Conservation (phyloP, 345 rosid genomes). For the Diplotaxis tenuifolia region DNA sequence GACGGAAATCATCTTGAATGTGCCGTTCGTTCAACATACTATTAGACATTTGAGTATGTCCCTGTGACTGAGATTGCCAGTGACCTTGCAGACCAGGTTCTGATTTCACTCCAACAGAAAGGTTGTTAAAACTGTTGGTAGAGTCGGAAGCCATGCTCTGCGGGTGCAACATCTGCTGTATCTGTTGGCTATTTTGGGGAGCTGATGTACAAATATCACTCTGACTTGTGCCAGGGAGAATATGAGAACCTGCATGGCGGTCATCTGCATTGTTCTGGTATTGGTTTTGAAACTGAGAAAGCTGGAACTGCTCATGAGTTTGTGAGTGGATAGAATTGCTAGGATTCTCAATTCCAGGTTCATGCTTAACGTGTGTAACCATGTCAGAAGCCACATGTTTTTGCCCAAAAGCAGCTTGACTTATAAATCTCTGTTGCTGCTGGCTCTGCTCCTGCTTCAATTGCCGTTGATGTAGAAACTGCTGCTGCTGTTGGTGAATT, state of each 20-base stretch:
- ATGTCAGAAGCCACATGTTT: conserved; percentile 52
- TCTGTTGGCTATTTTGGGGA: conserved; percentile 60
- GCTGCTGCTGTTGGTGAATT: conserved; percentile 55
- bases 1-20: conserved; percentile 75
- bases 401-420: conserved; percentile 59
- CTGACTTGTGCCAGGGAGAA: conserved; percentile 48
- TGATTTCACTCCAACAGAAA: conserved; percentile 53
- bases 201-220: conserved; percentile 48
- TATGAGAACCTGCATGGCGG: conserved; percentile 48
- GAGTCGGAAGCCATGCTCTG: conserved; percentile 60
- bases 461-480: conserved; percentile 41
- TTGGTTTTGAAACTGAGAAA: conserved; percentile 67
- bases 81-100: conserved; percentile 61
- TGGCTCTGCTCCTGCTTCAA: conserved; percentile 69
- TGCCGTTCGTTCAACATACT: conserved; percentile 59
- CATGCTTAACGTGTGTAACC: conserved; percentile 62
- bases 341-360: conserved; percentile 64
- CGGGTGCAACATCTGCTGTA: conserved; percentile 66
- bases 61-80: conserved; percentile 67
- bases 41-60: conserved; percentile 46
- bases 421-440: conserved; percentile 56
- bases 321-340: conserved; percentile 56
- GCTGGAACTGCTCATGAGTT: conserved; percentile 62
- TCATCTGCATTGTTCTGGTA: conserved; percentile 65
- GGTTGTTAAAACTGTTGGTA: conserved; percentile 49